Evolutionary conservation across 306 rosid genomes (phyloP).

Genomic region (Dalbergia cochinchinensis): DNA sequence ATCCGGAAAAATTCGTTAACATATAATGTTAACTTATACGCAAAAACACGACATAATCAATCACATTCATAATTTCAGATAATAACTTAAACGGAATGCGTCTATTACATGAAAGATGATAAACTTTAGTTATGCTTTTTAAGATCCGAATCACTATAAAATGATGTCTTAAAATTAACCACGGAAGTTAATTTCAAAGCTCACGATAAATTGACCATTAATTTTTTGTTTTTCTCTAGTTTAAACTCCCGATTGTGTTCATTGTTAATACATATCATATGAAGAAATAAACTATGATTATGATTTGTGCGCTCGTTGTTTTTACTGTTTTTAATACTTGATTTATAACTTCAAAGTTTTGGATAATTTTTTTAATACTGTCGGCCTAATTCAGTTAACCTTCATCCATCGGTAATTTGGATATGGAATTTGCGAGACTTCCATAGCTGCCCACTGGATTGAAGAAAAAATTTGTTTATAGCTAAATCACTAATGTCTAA

Average conservation of each 20-base stretch:
- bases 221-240: background rate
- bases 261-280: background rate
- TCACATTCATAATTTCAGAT: background rate
- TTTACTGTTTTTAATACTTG: background rate
- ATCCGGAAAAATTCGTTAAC: no score
- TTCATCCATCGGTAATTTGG: background rate
- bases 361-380: background rate
- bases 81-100: background rate
- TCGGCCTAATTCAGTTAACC: background rate
- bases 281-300: background rate
- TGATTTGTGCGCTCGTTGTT: no score
- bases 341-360: constrained; percentile 17
- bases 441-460: background rate
- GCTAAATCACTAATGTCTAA: background rate
- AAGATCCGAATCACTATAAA: constrained; percentile 19
- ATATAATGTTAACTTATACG: background rate
- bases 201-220: background rate
- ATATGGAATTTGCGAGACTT: background rate
- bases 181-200: constrained; percentile 15
- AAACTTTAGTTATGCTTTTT: constrained; percentile 14
- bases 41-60: background rate
- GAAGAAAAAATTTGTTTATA: background rate
- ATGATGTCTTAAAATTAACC: background rate
- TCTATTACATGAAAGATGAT: constrained; percentile 1
- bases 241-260: background rate